phyloP scores from a whole-genome alignment of 768 basidiomycete genomes.

The Dioszegia hungarica region DNA sequence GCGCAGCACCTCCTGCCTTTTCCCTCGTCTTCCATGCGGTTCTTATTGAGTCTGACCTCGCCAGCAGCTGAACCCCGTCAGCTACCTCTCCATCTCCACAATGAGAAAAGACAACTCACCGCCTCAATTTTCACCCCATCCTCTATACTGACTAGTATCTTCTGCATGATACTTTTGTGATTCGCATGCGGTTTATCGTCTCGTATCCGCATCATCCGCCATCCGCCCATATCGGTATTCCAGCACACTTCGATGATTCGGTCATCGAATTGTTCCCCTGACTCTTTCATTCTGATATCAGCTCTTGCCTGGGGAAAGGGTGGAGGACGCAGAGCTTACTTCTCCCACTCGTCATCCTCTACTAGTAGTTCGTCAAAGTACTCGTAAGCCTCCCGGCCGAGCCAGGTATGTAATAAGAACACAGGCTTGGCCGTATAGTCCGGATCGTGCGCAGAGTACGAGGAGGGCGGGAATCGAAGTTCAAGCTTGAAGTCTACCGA shows the following conservation, averaged over 20 bases:
- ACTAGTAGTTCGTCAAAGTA: constrained; percentile 80
- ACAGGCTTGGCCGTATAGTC: constrained; percentile 80
- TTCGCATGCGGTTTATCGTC: constrained; percentile 94
- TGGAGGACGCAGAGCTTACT: constrained; percentile 54
- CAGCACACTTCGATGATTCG: constrained; percentile 91
- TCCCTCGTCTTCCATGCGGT: constrained; percentile 33
- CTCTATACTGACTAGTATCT: constrained; percentile 81
- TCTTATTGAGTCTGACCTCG: constrained; percentile 30
- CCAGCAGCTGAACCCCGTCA: constrained; percentile 13
- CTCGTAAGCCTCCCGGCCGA: constrained; percentile 68
- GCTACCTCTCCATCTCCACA: background rate
- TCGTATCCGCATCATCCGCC: constrained; percentile 89
- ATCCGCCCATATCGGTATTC: constrained; percentile 62
- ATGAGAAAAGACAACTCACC: constrained; percentile 53
- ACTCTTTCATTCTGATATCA: constrained; percentile 67
- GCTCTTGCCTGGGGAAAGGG: too few relatives aligned
- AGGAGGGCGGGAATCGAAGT: constrained; percentile 77
- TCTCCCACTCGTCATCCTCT: constrained; percentile 87
- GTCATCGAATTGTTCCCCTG: constrained; percentile 85
- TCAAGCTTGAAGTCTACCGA: constrained; percentile 96
- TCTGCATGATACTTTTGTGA: constrained; percentile 73
- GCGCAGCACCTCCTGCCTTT: constrained; percentile 1
- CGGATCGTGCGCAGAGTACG: constrained; percentile 57
- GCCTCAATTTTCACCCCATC: constrained; percentile 88
- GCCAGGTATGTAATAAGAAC: constrained; percentile 77